A percentile compares a stretch with the other conserved stretches of the same genome.
Conservation (phyloP, 1,284 basidiomycete species). For the Ganoderma lucidum region DNA sequence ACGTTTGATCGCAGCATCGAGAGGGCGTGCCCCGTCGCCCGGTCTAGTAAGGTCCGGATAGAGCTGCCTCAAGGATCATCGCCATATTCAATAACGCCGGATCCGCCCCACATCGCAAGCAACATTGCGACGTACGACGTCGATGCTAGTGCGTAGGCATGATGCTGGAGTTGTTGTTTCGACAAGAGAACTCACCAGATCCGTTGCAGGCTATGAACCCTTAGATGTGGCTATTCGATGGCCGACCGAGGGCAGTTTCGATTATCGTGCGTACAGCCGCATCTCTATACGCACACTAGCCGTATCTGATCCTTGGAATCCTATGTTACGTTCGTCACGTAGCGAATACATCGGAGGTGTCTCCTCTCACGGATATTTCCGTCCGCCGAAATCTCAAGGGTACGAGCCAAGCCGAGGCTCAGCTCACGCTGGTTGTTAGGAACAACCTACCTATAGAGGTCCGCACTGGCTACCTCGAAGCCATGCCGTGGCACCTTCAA, state of each 20-base stretch:
- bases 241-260: slow-evolving; percentile 58
- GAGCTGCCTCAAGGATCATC: slow-evolving; percentile 50
- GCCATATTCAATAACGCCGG: slow-evolving; percentile 56
- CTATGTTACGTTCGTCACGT: slow-evolving; percentile 30
- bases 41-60: slow-evolving; percentile 60
- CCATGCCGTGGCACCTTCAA: slow-evolving; percentile 93
- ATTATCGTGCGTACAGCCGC: slow-evolving; percentile 56
- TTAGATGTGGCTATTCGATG: slow-evolving; percentile 66
- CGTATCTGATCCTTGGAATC: slow-evolving; percentile 10
- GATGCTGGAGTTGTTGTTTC: background rate
- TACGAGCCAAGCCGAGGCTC: slow-evolving; percentile 79
- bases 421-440: slow-evolving; percentile 72
- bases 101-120: slow-evolving; percentile 47
- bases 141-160: slow-evolving; percentile 49
- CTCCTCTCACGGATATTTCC: slow-evolving; percentile 53
- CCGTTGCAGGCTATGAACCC: slow-evolving; percentile 31
- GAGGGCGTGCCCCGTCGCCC: slow-evolving; percentile 66
- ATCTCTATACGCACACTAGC: background rate
- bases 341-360: slow-evolving; percentile 38
- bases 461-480: slow-evolving; percentile 84
- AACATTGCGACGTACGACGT: slow-evolving; percentile 57
- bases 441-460: slow-evolving; percentile 67
- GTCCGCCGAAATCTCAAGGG: slow-evolving; percentile 80
- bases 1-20: slow-evolving; percentile 78
- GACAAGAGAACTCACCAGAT: slow-evolving; percentile 3